Evolutionary conservation across 225 moss, liverwort and hornwort species (phyloP).

Genomic region (Straminergon stramineum): DNA sequence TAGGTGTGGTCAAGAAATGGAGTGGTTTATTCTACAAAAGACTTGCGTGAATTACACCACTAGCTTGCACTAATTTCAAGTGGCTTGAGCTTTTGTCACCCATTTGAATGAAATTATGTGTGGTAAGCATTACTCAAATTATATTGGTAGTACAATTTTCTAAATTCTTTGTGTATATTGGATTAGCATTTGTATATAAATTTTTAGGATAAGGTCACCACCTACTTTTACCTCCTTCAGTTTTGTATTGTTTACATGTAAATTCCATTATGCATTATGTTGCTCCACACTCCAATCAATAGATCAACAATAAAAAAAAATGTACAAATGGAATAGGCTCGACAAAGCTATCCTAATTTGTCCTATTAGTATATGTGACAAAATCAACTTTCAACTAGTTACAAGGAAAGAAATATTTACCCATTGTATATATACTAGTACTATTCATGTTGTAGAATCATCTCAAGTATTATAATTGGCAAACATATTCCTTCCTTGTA

Average conservation of each 20-base stretch:
- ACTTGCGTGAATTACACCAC: no score
- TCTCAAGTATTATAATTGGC: background rate
- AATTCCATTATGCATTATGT: background rate
- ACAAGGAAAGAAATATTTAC: background rate
- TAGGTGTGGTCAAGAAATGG: background rate
- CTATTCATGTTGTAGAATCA: background rate
- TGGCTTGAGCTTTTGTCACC: background rate
- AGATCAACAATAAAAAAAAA: background rate
- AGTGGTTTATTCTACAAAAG: background rate
- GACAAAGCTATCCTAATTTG: background rate
- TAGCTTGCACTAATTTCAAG: background rate
- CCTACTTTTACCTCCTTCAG: background rate
- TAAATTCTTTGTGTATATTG: background rate
- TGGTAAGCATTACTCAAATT: background rate
- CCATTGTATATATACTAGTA: background rate
- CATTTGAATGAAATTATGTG: background rate
- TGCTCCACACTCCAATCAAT: background rate
- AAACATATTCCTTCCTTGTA: background rate
- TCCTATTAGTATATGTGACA: background rate
- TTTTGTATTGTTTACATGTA: background rate
- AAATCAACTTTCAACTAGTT: background rate
- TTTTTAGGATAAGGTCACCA: background rate
- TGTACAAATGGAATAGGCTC: fast-evolving
- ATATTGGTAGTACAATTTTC: background rate
- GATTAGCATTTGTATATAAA: background rate